Percentiles rank a stretch among this genome's conserved stretches.
Evolutionary conservation across 768 basidiomycete genomes (phyloP).

Genomic region (Cubamyces sp.): DNA sequence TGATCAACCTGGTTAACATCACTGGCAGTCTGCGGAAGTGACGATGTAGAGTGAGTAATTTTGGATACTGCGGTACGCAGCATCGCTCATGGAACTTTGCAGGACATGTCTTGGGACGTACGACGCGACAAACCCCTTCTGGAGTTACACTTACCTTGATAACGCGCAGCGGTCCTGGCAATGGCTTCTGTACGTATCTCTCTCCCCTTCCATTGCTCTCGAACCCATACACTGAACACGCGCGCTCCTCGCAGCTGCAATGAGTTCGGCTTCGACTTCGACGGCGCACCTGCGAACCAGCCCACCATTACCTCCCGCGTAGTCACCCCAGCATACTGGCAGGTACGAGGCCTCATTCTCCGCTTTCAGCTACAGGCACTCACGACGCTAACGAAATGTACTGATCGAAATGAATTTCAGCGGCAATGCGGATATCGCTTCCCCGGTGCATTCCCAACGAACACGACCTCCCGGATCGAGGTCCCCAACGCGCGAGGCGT

Average conservation of each 20-base stretch:
- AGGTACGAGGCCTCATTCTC: slow-evolving; percentile 38
- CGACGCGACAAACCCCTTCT: slow-evolving; percentile 42
- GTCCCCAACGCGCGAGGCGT: slow-evolving; percentile 46
- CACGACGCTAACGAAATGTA: no score
- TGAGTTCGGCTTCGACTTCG: slow-evolving; percentile 56
- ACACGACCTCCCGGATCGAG: slow-evolving; percentile 34
- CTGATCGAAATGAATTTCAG: slow-evolving; percentile 35
- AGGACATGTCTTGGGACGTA: slow-evolving; percentile 45
- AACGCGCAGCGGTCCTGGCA: slow-evolving; percentile 62
- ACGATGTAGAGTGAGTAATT: slow-evolving; percentile 48
- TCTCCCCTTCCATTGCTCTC: neutral
- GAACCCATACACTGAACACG: neutral
- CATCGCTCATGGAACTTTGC: neutral
- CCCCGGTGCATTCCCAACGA: slow-evolving; percentile 52
- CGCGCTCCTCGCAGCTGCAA: slow-evolving; percentile 55
- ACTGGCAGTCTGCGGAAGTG: slow-evolving; percentile 57
- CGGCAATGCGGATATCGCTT: slow-evolving; percentile 72
- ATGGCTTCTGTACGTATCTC: slow-evolving; percentile 55
- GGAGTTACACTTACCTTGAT: slow-evolving; percentile 54
- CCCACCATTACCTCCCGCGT: slow-evolving; percentile 53
- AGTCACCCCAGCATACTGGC: slow-evolving; percentile 52
- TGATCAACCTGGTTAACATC: no score
- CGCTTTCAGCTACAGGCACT: neutral
- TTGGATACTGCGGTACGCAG: no score
- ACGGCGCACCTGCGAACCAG: slow-evolving; percentile 38